These are phyloP conservation scores for Leptographium lundbergii DNA, from an alignment of 2,329 filamentous ascomycete genomes.

Conservation along the genomic window DNA sequence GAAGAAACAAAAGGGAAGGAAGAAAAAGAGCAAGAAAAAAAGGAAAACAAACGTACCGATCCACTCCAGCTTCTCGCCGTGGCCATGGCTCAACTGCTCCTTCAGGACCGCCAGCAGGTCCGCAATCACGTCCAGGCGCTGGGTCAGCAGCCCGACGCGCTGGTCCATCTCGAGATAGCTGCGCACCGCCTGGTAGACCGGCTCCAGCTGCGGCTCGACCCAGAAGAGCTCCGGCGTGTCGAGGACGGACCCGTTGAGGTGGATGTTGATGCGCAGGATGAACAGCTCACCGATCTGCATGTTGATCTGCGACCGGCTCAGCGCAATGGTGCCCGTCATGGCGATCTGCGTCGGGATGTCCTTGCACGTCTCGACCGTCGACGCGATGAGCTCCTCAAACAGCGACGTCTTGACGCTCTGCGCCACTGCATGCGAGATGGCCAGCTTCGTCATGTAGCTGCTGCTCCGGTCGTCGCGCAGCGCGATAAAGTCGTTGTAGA, in stretches of 20 bases:
- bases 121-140: conserved; percentile 83
- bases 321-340: conserved; percentile 77
- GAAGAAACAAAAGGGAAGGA: background rate
- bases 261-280: conserved; percentile 94
- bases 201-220: conserved; percentile 93
- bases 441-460: conserved; percentile 96
- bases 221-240: conserved; percentile 97
- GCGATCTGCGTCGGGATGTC: conserved; percentile 90
- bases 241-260: conserved; percentile 89
- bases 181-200: conserved; percentile 87
- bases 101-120: conserved; percentile 88
- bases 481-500: conserved; percentile 99
- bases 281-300: conserved; percentile 99
- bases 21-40: background rate
- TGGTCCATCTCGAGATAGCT: conserved; percentile 98
- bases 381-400: conserved; percentile 89
- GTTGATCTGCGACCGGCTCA: conserved; percentile 85
- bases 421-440: conserved; percentile 87
- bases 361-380: conserved; percentile 86
- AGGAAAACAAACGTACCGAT: conserved; percentile 48
- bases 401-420: conserved; percentile 97
- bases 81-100: conserved; percentile 87
- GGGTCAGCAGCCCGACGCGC: conserved; percentile 75
- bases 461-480: conserved; percentile 85
- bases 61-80: conserved; percentile 82